Evolutionary conservation across 495 filamentous ascomycete species (phyloP), one percentile per base, ranked within the genome.

Genomic region (Daldinia loculata): DNA sequence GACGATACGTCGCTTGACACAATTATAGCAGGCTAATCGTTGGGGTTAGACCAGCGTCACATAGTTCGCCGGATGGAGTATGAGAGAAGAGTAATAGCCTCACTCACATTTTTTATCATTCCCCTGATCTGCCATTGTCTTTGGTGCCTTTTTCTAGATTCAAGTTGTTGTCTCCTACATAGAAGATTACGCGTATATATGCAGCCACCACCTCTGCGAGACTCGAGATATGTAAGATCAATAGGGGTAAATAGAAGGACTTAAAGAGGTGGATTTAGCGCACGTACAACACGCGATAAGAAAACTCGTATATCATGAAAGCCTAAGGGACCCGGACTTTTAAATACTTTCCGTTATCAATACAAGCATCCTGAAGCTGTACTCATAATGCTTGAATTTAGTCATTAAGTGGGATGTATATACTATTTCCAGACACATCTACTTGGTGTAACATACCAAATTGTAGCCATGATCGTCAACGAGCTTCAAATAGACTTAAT

Each of bases 1-100:
- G 56, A 60, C 56, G 11, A 67, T 67, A 34, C 56, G 63, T 27
- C 63, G 38, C 45, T 52, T 67, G 27, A 67, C 36, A 41, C 63
- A 67, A 24, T 66, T 66, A 39, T 66, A 50, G 43, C 63, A 66
- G 19, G 53, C 63, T 66, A 32, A 50, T 53, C 9, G 26, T 30
- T 2, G 50, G 12, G 12, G 50, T 30, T 30, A 53, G 50, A 27
- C 15, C 14, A 53, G 50, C 7, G 43, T 48, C 8, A 11, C 43
- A 24, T 48, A 4, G 5, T 62, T 52, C 17, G 32, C 24, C 2
- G 17, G 9, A 48, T 12, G 5, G 8, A 19, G 43, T 22, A 48
- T 24, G 41, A 48, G 43, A 24, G 7, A 17, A 9, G 6, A 22
- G 2, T 17, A 45, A 45, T 4, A 45, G 2, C 8, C 8, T 48